phyloP scores from a whole-genome alignment of 805 yeast species.

The Sugiyamaella mastotermitis region DNA sequence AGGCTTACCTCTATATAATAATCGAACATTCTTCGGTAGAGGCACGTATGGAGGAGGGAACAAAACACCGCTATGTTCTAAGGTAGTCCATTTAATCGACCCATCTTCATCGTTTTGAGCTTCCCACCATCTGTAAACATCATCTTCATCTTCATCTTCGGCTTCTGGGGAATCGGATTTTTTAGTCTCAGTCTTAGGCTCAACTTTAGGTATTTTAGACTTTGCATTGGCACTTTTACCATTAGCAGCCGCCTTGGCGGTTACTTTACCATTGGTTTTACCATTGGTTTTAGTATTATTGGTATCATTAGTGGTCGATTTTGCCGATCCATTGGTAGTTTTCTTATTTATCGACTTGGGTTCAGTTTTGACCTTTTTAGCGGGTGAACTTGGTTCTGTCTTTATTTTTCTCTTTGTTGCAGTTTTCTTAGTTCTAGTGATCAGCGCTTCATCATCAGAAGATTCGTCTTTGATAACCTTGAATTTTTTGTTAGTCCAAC shows the following conservation, averaged over 20 bases:
- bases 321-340: not conserved
- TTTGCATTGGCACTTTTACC: not conserved
- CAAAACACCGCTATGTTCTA: conserved; percentile 84
- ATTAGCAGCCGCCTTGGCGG: not conserved
- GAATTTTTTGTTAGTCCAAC: too few species aligned
- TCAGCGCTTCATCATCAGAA: too few species aligned
- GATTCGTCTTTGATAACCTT: too few species aligned
- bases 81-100: conserved; percentile 75
- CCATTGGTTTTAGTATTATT: not conserved
- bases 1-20: conserved; percentile 71
- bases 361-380: too few species aligned
- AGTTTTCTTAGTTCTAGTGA: too few species aligned
- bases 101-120: conserved; percentile 56
- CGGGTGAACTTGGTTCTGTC: too few species aligned
- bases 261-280: not conserved
- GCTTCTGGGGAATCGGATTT: conserved; percentile 3
- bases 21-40: conserved; percentile 67
- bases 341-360: not conserved
- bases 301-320: not conserved
- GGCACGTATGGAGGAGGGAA: conserved; percentile 93
- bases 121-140: conserved; percentile 83
- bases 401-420: too few species aligned
- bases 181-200: not conserved
- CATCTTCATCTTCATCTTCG: conserved; percentile 50
- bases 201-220: not conserved